phyloP scores from a whole-genome alignment of 2,329 filamentous ascomycete species.

The Pezicula neosporulosa region DNA sequence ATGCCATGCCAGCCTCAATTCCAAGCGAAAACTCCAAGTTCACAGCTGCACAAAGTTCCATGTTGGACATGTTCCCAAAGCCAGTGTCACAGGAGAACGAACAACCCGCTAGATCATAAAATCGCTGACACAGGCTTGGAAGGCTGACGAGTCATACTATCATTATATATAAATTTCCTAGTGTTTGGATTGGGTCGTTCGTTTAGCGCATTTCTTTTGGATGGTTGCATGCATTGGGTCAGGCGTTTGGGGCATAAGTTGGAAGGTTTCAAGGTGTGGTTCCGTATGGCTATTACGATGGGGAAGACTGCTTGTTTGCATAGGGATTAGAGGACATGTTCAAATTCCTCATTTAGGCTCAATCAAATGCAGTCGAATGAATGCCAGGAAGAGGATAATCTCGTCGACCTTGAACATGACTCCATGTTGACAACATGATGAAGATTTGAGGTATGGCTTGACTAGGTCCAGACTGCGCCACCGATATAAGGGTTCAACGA shows the following conservation, averaged over 20 bases:
- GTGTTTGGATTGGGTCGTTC: background rate
- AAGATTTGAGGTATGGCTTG: too few relatives aligned
- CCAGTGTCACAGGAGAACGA: slow-evolving; percentile 8
- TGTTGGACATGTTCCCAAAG: slow-evolving; percentile 41
- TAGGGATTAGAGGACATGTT: too few relatives aligned
- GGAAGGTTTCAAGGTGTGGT: background rate
- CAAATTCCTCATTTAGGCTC: too few relatives aligned
- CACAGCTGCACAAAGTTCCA: slow-evolving; percentile 40
- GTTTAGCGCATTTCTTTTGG: background rate
- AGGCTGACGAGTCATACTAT: background rate
- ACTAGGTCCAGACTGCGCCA: too few relatives aligned
- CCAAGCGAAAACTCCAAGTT: slow-evolving; percentile 14
- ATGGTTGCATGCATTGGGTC: background rate
- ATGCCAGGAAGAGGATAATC: too few relatives aligned
- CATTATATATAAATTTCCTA: background rate
- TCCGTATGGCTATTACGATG: background rate
- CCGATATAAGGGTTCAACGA: too few relatives aligned
- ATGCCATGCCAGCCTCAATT: slow-evolving; percentile 17
- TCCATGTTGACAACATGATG: too few relatives aligned
- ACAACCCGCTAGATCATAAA: background rate
- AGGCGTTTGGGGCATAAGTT: background rate
- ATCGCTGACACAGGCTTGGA: background rate
- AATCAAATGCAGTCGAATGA: too few relatives aligned
- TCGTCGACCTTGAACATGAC: too few relatives aligned
- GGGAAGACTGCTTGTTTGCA: too few relatives aligned